Base-by-base conservation (phyloP, 2,329 filamentous ascomycete genomes). In the Fusarium longipes region DNA sequence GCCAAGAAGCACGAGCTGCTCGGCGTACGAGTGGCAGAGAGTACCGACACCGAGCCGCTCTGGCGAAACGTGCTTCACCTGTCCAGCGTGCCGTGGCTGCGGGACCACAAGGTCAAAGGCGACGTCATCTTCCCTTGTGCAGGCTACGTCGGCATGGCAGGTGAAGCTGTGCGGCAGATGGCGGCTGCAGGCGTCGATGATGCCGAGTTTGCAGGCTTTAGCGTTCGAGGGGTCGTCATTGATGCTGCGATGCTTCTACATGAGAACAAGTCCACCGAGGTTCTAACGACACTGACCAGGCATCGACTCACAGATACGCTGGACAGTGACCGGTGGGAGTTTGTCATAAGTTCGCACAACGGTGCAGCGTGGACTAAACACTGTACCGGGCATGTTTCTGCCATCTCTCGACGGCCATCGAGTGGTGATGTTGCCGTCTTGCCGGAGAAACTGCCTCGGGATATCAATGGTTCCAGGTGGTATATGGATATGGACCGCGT, bases 21-120 rank as follows among this genome's bases (percentile, higher is more conserved):
- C 2, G 74, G 74, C 9, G 42, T 40, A 2, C 44, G 56, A 8
- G 52, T 63, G 2, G 10, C 53, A 11, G 72, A 73, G 20, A 67
- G 56, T 17, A 67, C 62, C 1, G 59, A 67, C 2, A 43, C 54
- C 1, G 67, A 71, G 17, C 68, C 73, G 1, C 14, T 22, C 9
- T 76, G 67, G 67, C 54, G 73, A 0, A 75, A 75, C 17, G 5
- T 73, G 4, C 47, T 75, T 6, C 55, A 52, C 18, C 5, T 75
- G 0, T 58, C 66, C 4, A 53, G 71, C 24, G 49, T 55, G 1
- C 76, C 84, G n/a, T 84, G 83, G 54, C 74, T 82, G 3, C 73
- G 79, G 22, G 81, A 83, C 61, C 82, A 83, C 73, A 64, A 71
- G n/a, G 79, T 83, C 74, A 76, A 78, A 43, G 80, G 76, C 56